phyloP scores from a whole-genome alignment of 2,329 filamentous ascomycete species.

The Oidium heveae region DNA sequence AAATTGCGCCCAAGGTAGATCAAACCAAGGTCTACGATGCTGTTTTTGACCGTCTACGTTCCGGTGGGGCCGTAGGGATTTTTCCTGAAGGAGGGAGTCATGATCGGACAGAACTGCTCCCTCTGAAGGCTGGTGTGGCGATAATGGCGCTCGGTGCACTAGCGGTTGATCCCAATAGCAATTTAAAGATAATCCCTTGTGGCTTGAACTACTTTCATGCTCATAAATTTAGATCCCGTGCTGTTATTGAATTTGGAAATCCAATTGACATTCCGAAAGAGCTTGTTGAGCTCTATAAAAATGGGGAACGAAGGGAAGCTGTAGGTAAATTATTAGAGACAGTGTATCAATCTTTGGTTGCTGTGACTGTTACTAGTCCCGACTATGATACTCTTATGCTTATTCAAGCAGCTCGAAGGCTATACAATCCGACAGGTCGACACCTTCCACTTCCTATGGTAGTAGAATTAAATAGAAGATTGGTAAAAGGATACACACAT shows the following conservation, averaged over 20 bases:
- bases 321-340: constrained; percentile 67
- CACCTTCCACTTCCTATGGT: constrained; percentile 80
- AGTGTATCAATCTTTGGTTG: constrained; percentile 60
- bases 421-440: constrained; percentile 88
- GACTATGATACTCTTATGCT: constrained; percentile 93
- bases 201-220: constrained; percentile 34
- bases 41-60: constrained; percentile 61
- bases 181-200: constrained; percentile 77
- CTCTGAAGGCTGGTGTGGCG: constrained; percentile 35
- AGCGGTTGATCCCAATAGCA: constrained; percentile 48
- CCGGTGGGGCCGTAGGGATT: constrained; percentile 78
- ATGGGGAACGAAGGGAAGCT: constrained; percentile 61
- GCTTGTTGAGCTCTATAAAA: constrained; percentile 64
- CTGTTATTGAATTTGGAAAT: constrained; percentile 47
- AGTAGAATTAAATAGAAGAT: constrained; percentile 74
- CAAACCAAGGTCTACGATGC: constrained; percentile 84
- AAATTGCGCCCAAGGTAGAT: constrained; percentile 77
- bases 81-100: constrained; percentile 95
- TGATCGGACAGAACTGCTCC: constrained; percentile 73
- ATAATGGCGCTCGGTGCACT: constrained; percentile 45
- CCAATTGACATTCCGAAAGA: constrained; percentile 67
- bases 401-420: constrained; percentile 74
- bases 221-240: constrained; percentile 1
- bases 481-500: constrained; percentile 74
- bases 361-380: constrained; percentile 76